Conservation (phyloP, 2,329 filamentous ascomycete species). For the Eurotiales sp. region DNA sequence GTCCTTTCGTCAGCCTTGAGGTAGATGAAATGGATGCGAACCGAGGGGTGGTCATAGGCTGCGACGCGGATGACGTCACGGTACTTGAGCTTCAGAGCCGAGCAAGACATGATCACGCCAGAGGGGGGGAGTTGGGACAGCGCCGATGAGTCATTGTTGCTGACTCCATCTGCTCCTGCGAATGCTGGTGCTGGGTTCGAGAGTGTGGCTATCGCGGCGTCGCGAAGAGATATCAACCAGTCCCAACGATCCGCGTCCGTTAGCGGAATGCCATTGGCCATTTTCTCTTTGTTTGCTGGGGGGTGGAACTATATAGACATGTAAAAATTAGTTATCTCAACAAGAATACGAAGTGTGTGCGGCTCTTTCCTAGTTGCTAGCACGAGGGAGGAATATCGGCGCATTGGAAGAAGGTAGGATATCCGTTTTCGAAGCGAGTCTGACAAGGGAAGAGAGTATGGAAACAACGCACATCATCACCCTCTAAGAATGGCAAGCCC, state of each 20-base stretch:
- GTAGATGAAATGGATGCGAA: slow-evolving; percentile 90
- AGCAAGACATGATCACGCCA: slow-evolving; percentile 93
- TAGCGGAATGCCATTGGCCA: slow-evolving; percentile 76
- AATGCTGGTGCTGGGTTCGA: slow-evolving; percentile 1
- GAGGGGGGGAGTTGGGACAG: slow-evolving; percentile 46
- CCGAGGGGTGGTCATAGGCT: slow-evolving; percentile 67
- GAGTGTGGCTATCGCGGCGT: slow-evolving; percentile 55
- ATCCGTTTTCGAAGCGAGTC: too few relatives aligned
- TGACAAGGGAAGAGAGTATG: neutral
- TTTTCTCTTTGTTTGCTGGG: slow-evolving; percentile 80
- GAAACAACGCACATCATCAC: slow-evolving; percentile 63
- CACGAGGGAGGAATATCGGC: neutral
- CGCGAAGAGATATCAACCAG: slow-evolving; percentile 78
- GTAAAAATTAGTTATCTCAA: neutral
- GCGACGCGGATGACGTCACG: slow-evolving; percentile 84
- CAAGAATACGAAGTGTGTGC: too few relatives aligned
- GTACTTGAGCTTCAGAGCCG: slow-evolving; percentile 94
- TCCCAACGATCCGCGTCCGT: slow-evolving; percentile 96
- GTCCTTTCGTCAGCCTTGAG: slow-evolving; percentile 73
- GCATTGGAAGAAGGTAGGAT: too few relatives aligned
- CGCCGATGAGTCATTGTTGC: neutral
- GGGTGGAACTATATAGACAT: slow-evolving; percentile 40
- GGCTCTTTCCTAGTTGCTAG: too few relatives aligned
- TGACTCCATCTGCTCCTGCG: neutral
- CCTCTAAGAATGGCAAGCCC: slow-evolving; percentile 68